Percentiles rank a stretch among this genome's conserved stretches.
Evolutionary conservation across 257 asterid species (phyloP).

Genomic region (Capsicum rhomboideum): DNA sequence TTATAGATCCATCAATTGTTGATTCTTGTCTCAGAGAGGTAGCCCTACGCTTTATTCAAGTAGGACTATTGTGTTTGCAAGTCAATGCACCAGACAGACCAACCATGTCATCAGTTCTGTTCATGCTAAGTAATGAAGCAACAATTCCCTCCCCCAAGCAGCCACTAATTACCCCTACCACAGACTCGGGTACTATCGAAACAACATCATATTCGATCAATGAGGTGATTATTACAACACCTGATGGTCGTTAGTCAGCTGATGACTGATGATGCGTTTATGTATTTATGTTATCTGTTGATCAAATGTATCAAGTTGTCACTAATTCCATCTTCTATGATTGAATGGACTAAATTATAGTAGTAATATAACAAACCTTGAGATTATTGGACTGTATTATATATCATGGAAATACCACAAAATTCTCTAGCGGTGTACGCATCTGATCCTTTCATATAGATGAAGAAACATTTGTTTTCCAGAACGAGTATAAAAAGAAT

Average conservation of each 20-base stretch:
- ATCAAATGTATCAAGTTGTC: not conserved
- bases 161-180: conserved; percentile 7
- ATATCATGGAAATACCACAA: too few relatives aligned
- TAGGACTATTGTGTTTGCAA: conserved; percentile 29
- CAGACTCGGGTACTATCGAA: not conserved
- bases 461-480: conserved; percentile 23
- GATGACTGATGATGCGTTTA: not conserved
- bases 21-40: not conserved
- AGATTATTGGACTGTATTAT: not conserved
- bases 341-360: not conserved
- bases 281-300: not conserved
- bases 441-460: not conserved
- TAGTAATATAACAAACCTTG: not conserved
- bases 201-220: not conserved
- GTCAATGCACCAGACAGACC: conserved; percentile 16
- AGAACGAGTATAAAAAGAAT: conserved; percentile 18
- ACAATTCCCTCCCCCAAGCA: conserved; percentile 9
- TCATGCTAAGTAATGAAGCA: conserved; percentile 16
- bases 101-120: conserved; percentile 1
- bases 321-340: not conserved
- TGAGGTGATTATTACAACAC: conserved; percentile 5
- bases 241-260: not conserved
- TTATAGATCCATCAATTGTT: conserved; percentile 9
- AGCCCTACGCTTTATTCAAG: conserved; percentile 15
- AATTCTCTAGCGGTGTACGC: conserved; percentile 22